These are phyloP conservation scores for Aspergillus homomorphus DNA, from an alignment of 495 filamentous ascomycete species.

Conservation along the genomic window DNA sequence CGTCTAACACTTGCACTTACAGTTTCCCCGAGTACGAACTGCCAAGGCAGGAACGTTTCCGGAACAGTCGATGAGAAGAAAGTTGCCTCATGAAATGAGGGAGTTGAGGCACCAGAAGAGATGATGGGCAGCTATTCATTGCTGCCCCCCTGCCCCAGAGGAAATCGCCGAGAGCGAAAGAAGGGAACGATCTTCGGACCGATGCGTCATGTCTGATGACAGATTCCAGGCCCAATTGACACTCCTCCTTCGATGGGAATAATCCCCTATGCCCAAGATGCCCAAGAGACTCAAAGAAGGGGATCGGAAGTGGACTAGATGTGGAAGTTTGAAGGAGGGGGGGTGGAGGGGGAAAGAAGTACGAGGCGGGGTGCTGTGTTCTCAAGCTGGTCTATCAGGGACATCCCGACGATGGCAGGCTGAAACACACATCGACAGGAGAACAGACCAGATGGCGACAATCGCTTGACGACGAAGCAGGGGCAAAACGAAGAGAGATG, in stretches of 20 bases:
- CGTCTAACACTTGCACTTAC: constrained; percentile 10
- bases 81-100: not conserved
- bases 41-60: constrained; percentile 19
- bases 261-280: not conserved
- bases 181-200: constrained; percentile 2
- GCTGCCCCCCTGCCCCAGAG: not conserved
- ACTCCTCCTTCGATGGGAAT: not conserved
- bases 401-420: constrained; percentile 7
- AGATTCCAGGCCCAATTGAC: not conserved
- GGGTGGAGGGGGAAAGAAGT: not conserved
- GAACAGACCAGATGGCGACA: constrained; percentile 4
- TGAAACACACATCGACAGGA: constrained; percentile 8
- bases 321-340: constrained; percentile 2
- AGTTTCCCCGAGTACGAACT: constrained; percentile 11
- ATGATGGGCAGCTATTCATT: not conserved
- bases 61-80: not conserved
- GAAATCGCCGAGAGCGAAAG: not conserved
- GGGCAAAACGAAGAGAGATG: constrained; percentile 1
- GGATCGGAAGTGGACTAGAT: not conserved
- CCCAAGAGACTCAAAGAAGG: not conserved
- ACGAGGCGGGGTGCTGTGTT: constrained; percentile 9
- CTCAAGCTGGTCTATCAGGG: constrained; percentile 2
- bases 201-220: constrained; percentile 4
- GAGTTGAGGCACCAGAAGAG: not conserved
- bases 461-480: constrained; percentile 4